Percentiles rank a stretch among this genome's conserved stretches.
Conservation (phyloP, 345 rosid species). For the Dipteronia dyeriana region DNA sequence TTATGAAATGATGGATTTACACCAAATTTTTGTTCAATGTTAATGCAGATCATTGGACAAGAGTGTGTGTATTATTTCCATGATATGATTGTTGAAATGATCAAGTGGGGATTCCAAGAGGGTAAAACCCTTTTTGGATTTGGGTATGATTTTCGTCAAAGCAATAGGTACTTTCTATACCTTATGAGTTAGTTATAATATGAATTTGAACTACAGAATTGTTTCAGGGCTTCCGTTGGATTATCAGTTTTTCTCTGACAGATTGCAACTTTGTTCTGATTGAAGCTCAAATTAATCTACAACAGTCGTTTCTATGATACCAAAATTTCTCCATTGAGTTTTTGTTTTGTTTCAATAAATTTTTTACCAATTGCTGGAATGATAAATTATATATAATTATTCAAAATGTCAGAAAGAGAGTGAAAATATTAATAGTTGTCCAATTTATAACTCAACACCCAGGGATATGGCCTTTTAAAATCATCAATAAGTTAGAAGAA, state of each 20-base stretch:
- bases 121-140: conserved; percentile 94
- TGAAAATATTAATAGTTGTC: not conserved
- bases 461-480: not conserved
- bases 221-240: not conserved
- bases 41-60: conserved; percentile 71
- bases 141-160: conserved; percentile 97
- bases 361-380: not conserved
- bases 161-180: conserved; percentile 67
- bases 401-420: not conserved
- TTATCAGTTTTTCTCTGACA: not conserved
- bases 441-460: not conserved
- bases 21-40: conserved; percentile 7
- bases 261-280: not conserved
- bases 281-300: conserved; percentile 1
- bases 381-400: not conserved
- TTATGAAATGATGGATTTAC: conserved; percentile 4
- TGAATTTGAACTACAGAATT: not conserved
- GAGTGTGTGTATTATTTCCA: conserved; percentile 87
- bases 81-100: conserved; percentile 94
- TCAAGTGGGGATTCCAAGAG: conserved; percentile 93
- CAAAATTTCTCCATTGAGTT: too few relatives aligned
- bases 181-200: not conserved
- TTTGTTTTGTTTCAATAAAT: too few relatives aligned
- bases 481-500: not conserved
- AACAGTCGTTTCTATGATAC: not conserved